Percentiles rank a stretch among this genome's conserved stretches.
phyloP scores from a whole-genome alignment of 768 basidiomycete species.

The Agrocybe chaxingu region DNA sequence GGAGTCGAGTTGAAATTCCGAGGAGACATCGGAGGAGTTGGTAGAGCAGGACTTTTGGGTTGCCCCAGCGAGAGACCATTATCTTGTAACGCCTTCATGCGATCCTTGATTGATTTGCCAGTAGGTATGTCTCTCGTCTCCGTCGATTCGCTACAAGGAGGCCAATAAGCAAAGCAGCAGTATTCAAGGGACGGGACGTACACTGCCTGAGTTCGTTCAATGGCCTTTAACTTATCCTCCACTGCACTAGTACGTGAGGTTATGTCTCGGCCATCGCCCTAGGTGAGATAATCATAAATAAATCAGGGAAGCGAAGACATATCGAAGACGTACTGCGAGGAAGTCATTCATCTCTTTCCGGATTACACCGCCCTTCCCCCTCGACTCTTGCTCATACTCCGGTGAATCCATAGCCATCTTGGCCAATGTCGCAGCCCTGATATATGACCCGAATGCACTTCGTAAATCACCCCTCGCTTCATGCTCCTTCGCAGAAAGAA shows the following conservation, averaged over 20 bases:
- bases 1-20: constrained; percentile 20
- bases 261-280: constrained; percentile 40
- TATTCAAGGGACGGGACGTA: constrained; percentile 19
- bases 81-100: constrained; percentile 70
- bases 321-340: constrained; percentile 47
- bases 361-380: constrained; percentile 47
- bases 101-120: constrained; percentile 77
- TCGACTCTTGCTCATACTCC: constrained; percentile 52
- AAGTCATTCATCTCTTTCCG: constrained; percentile 66
- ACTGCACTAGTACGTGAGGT: constrained; percentile 32
- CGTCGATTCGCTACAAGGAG: constrained; percentile 12
- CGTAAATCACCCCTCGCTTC: constrained; percentile 61
- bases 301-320: constrained; percentile 7
- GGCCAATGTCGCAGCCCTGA: constrained; percentile 58
- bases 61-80: constrained; percentile 63
- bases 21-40: constrained; percentile 42
- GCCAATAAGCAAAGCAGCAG: constrained; percentile 7
- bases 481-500: constrained; percentile 43
- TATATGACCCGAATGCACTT: constrained; percentile 56
- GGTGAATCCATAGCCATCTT: constrained; percentile 56
- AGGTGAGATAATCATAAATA: constrained; percentile 1
- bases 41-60: constrained; percentile 43
- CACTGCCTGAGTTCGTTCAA: constrained; percentile 35
- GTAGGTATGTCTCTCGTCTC: constrained; percentile 34
- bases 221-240: constrained; percentile 44